phyloP scores from a whole-genome alignment of 345 rosid species.

The Murraya paniculata region DNA sequence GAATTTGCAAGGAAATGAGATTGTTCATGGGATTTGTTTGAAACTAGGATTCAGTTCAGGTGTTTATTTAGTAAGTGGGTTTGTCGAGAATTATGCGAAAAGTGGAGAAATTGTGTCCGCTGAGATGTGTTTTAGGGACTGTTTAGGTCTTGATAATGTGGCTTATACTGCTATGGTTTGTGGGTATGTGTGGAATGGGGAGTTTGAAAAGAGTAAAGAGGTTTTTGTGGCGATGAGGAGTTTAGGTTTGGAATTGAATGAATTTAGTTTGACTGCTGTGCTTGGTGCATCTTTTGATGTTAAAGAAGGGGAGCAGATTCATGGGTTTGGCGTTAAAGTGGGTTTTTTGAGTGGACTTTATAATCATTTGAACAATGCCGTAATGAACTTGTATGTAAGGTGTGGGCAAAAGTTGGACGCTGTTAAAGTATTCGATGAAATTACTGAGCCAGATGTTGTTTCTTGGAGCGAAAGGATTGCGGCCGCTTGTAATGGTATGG shows the following conservation, averaged over 20 bases:
- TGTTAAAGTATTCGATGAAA: constrained; percentile 38
- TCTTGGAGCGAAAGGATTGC: constrained; percentile 46
- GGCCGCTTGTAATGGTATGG: constrained; percentile 32
- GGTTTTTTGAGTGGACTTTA: constrained; percentile 31
- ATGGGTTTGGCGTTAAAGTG: constrained; percentile 37
- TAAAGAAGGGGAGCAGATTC: constrained; percentile 40
- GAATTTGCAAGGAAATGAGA: constrained; percentile 22
- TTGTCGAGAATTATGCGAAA: constrained; percentile 39
- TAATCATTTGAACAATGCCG: constrained; percentile 37
- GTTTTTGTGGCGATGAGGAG: constrained; percentile 29
- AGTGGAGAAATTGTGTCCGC: constrained; percentile 33
- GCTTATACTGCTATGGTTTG: constrained; percentile 32
- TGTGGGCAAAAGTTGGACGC: constrained; percentile 27
- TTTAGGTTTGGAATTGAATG: constrained; percentile 36
- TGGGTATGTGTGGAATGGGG: constrained; percentile 37
- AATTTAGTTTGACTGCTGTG: constrained; percentile 38
- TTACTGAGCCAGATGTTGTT: constrained; percentile 36
- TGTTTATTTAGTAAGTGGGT: constrained; percentile 36
- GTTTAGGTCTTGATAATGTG: constrained; percentile 33
- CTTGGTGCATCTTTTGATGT: constrained; percentile 30
- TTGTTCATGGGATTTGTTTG: constrained; percentile 34
- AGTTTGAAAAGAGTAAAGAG: constrained; percentile 28
- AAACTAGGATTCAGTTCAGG: constrained; percentile 26
- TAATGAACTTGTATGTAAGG: constrained; percentile 35
- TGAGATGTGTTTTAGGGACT: constrained; percentile 40